Percentiles rank a stretch among this genome's conserved stretches.
Conservation (phyloP, 768 basidiomycete genomes). For the Hypholoma sublateritium region DNA sequence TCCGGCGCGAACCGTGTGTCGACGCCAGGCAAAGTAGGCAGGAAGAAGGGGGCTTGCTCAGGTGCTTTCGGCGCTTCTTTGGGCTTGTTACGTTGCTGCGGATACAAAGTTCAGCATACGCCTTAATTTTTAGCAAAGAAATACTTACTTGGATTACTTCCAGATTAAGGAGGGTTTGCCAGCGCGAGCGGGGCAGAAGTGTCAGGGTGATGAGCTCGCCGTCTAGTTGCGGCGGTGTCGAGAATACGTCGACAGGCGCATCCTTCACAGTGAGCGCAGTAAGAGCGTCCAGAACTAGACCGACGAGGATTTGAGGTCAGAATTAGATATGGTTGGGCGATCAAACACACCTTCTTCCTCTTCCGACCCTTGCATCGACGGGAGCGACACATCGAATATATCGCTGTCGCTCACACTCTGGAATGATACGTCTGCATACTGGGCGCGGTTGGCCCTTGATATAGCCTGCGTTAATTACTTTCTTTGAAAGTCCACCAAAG, state of each 20-base stretch:
- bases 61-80: slow-evolving; percentile 94
- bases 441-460: slow-evolving; percentile 90
- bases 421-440: slow-evolving; percentile 85
- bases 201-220: slow-evolving; percentile 93
- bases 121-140: not conserved
- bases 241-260: slow-evolving; percentile 65
- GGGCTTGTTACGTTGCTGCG: slow-evolving; percentile 92
- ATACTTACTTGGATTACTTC: slow-evolving; percentile 83
- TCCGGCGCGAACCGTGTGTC: slow-evolving; percentile 75
- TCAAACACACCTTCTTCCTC: slow-evolving; percentile 74
- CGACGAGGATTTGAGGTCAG: not conserved
- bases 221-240: slow-evolving; percentile 85
- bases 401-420: slow-evolving; percentile 78
- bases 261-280: slow-evolving; percentile 63
- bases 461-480: slow-evolving; percentile 6
- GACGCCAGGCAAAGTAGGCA: slow-evolving; percentile 88
- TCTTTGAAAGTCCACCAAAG: not conserved
- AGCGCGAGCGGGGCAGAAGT: slow-evolving; percentile 85
- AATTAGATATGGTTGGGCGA: not conserved
- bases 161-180: slow-evolving; percentile 96
- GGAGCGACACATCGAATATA: slow-evolving; percentile 66
- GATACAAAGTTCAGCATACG: not conserved
- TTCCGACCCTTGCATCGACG: slow-evolving; percentile 78
- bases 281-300: slow-evolving; percentile 68
- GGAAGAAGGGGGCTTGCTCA: slow-evolving; percentile 95